Conservation (phyloP, 305 asterid genomes). For the Striga hermonthica region DNA sequence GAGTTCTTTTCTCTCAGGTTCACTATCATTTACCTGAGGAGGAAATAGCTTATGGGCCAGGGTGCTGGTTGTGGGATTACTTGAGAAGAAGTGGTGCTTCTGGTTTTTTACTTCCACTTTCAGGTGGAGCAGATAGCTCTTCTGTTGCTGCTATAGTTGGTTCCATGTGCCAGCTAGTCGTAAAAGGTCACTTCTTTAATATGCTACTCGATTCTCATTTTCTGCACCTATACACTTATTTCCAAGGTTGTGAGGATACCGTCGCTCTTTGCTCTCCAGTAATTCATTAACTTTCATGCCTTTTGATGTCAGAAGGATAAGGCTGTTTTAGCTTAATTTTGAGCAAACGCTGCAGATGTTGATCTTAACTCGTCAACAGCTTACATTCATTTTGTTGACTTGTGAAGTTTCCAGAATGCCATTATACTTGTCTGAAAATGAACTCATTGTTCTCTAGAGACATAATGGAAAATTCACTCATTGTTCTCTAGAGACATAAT, state of each 20-base stretch:
- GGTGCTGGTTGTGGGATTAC: conserved; percentile 96
- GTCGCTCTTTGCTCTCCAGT: not conserved
- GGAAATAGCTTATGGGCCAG: conserved; percentile 95
- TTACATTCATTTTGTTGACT: conserved; percentile 23
- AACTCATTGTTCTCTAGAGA: conserved; percentile 12
- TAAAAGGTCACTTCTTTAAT: conserved; percentile 52
- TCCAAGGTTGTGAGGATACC: too few relatives aligned
- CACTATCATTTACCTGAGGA: conserved; percentile 87
- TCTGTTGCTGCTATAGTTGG: conserved; percentile 95
- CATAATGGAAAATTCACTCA: conserved; percentile 3
- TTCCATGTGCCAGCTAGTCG: conserved; percentile 92
- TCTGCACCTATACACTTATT: not conserved
- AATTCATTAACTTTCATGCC: not conserved
- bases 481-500: too few relatives aligned
- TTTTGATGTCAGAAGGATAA: conserved; percentile 18
- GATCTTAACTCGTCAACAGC: conserved; percentile 5
- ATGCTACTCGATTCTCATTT: conserved; percentile 15
- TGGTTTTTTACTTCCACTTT: conserved; percentile 92
- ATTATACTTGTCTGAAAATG: conserved; percentile 17
- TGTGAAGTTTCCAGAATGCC: conserved; percentile 14
- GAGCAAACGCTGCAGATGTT: conserved; percentile 6
- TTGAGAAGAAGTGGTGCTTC: conserved; percentile 92
- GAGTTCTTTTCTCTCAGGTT: conserved; percentile 47
- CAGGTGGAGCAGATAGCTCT: conserved; percentile 97
- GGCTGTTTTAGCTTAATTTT: conserved; percentile 9